Evolutionary conservation across 2,329 filamentous ascomycete genomes (phyloP).

Genomic region (Didymellaceae sp.): DNA sequence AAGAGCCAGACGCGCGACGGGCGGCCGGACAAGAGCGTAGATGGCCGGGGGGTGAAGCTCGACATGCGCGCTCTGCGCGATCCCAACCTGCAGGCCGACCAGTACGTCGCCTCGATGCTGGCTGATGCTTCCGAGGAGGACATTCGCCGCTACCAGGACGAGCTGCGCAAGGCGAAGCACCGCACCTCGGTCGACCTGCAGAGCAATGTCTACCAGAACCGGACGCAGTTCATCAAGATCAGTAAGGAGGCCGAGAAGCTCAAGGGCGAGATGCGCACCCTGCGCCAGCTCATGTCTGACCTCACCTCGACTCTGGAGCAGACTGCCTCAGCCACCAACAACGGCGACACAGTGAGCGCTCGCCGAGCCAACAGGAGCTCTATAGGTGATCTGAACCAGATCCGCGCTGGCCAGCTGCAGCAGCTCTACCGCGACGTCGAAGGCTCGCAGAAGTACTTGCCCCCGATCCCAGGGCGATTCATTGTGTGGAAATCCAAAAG

Average conservation of each 20-base stretch:
- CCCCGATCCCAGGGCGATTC: conserved; percentile 87
- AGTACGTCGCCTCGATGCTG: conserved; percentile 76
- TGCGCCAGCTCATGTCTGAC: conserved; percentile 90
- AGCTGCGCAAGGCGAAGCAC: conserved; percentile 76
- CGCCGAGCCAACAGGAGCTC: conserved; percentile 80
- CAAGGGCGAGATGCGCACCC: conserved; percentile 91
- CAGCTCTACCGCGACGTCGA: conserved; percentile 97
- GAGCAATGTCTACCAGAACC: conserved; percentile 95
- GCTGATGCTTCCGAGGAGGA: conserved; percentile 87
- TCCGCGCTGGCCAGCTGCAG: conserved; percentile 73
- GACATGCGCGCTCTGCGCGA: conserved; percentile 82
- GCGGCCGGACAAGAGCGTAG: conserved; percentile 56
- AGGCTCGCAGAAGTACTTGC: conserved; percentile 94
- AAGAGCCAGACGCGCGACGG: conserved; percentile 53
- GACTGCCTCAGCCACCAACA: conserved; percentile 51
- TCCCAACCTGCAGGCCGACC: conserved; percentile 77
- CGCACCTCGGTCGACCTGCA: conserved; percentile 85
- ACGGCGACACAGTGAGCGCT: conserved; percentile 49
- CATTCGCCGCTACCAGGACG: conserved; percentile 80
- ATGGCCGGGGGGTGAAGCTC: conserved; percentile 67
- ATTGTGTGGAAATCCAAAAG: conserved; percentile 90
- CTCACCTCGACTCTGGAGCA: conserved; percentile 65
- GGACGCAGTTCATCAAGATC: conserved; percentile 98
- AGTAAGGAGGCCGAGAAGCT: conserved; percentile 98
- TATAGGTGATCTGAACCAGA: conserved; percentile 74